phyloP scores from a whole-genome alignment of 2,329 filamentous ascomycete genomes.

The Didymella keratinophila region DNA sequence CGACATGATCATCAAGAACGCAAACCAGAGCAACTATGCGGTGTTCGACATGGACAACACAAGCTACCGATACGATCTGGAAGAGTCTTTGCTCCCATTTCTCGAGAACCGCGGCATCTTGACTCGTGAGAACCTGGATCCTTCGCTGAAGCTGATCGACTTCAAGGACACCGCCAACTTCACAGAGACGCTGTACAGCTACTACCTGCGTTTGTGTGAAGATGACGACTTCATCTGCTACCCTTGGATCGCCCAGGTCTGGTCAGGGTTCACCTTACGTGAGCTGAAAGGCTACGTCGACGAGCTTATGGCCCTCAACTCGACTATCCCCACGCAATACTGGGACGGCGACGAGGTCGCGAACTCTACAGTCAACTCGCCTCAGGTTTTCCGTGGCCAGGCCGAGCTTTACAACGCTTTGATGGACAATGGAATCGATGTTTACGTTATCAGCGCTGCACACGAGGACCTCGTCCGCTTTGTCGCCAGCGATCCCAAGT shows the following conservation, averaged over 20 bases:
- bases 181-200: slow-evolving; percentile 43
- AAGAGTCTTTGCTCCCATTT: slow-evolving; percentile 41
- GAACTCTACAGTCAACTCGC: slow-evolving; percentile 30
- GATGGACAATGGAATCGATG: slow-evolving; percentile 41
- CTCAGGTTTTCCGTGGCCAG: slow-evolving; percentile 38
- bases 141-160: slow-evolving; percentile 39
- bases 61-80: slow-evolving; percentile 41
- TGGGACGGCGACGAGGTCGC: slow-evolving; percentile 40
- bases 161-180: slow-evolving; percentile 46
- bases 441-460: slow-evolving; percentile 42
- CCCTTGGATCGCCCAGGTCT: slow-evolving; percentile 42
- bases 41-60: slow-evolving; percentile 48
- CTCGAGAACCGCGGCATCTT: slow-evolving; percentile 44
- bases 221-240: slow-evolving; percentile 43
- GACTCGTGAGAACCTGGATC: slow-evolving; percentile 40
- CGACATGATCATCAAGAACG: slow-evolving; percentile 40
- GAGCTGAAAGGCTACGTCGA: slow-evolving; percentile 41
- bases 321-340: slow-evolving; percentile 34
- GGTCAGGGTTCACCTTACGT: slow-evolving; percentile 38
- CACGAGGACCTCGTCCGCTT: slow-evolving; percentile 46
- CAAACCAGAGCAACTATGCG: slow-evolving; percentile 43
- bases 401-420: slow-evolving; percentile 41
- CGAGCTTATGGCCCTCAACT: slow-evolving; percentile 40
- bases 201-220: slow-evolving; percentile 42
- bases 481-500: slow-evolving; percentile 44